phyloP scores from a whole-genome alignment of 768 basidiomycete species.

The Pluteus cervinus region DNA sequence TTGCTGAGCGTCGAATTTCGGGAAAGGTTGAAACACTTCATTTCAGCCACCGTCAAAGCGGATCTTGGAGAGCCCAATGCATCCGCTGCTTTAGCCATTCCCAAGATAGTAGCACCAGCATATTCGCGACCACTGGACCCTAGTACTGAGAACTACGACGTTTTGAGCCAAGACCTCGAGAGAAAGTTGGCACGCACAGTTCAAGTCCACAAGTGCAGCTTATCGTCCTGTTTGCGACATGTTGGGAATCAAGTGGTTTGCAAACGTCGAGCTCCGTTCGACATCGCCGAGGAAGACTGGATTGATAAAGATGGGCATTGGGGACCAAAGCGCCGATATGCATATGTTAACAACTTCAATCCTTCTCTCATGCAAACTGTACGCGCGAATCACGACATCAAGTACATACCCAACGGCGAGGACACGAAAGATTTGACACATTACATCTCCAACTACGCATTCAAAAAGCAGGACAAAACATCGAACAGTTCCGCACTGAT shows the following conservation, averaged over 20 bases:
- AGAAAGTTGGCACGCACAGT: constrained; percentile 14
- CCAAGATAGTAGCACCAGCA: constrained; percentile 14
- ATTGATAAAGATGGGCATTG: constrained; percentile 20
- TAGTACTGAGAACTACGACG: accelerated
- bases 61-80: constrained; percentile 15
- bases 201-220: constrained; percentile 28
- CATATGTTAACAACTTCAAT: constrained; percentile 21
- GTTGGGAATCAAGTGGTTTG: constrained; percentile 17
- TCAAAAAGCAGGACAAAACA: constrained; percentile 31
- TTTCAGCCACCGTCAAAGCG: constrained; percentile 24
- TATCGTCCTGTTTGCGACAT: constrained; percentile 14
- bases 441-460: constrained; percentile 33
- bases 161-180: constrained; percentile 11
- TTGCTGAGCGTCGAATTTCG: constrained; percentile 22
- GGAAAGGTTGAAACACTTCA: constrained; percentile 17
- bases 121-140: constrained; percentile 33
- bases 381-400: constrained; percentile 31
- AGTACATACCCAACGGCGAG: constrained; percentile 25
- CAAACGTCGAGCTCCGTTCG: constrained; percentile 28
- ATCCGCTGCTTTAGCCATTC: constrained; percentile 10
- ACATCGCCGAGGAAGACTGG: constrained; percentile 13
- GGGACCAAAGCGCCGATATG: constrained; percentile 16
- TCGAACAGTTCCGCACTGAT: constrained; percentile 33
- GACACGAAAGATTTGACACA: constrained; percentile 27
- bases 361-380: constrained; percentile 15